Evolutionary conservation across 441 rosid species (phyloP).

Genomic region (Erysimum pusillum): DNA sequence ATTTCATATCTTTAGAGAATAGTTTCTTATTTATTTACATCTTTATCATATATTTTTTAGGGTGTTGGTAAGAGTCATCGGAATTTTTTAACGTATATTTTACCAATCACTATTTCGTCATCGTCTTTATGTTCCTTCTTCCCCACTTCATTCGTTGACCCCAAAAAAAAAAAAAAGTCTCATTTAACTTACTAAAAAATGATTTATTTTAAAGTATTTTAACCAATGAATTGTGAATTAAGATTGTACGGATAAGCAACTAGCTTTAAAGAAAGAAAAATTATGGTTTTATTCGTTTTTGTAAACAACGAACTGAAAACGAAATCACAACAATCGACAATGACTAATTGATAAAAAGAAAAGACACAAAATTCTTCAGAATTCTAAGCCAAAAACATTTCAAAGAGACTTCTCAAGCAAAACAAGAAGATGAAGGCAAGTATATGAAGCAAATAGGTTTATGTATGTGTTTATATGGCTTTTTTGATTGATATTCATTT

Average conservation of each 20-base stretch:
- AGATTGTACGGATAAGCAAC: constrained; percentile 7
- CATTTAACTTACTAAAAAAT: not conserved
- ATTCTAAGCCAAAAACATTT: constrained; percentile 6
- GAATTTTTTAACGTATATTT: not conserved
- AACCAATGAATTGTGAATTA: not conserved
- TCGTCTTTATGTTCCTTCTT: not conserved
- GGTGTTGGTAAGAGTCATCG: not conserved
- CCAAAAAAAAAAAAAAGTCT: not conserved
- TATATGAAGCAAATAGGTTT: constrained; percentile 20
- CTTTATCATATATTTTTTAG: too few relatives aligned
- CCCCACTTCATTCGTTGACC: constrained; percentile 15
- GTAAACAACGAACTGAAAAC: constrained; percentile 35
- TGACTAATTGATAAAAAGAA: constrained; percentile 13
- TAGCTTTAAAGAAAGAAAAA: constrained; percentile 25
- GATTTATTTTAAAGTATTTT: not conserved
- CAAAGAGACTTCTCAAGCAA: constrained; percentile 16
- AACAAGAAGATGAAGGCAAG: constrained; percentile 40
- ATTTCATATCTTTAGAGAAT: not conserved
- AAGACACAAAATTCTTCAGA: not conserved
- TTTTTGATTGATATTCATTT: constrained; percentile 13
- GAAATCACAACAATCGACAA: constrained; percentile 36
- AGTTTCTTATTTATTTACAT: not conserved
- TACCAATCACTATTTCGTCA: not conserved
- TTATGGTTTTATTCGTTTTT: constrained; percentile 22
- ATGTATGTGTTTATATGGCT: constrained; percentile 4